Conservation (phyloP, 352 stramenopile genomes). For the Aphanomyces euteiches region DNA sequence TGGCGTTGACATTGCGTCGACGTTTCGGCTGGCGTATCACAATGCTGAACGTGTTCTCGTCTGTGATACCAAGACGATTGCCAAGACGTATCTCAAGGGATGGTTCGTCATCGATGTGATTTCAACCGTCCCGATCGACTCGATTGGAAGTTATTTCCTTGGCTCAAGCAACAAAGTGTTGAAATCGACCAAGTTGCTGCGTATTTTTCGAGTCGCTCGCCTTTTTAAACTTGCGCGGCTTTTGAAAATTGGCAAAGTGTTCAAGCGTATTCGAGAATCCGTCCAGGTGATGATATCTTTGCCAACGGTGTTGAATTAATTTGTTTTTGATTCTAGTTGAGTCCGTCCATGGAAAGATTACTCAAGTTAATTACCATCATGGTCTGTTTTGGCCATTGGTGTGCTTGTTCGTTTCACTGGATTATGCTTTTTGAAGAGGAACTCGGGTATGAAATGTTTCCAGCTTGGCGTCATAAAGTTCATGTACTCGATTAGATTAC, state of each 20-base stretch:
- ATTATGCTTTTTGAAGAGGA: conserved; percentile 64
- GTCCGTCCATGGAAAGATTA: conserved; percentile 62
- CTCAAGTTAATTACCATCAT: conserved; percentile 67
- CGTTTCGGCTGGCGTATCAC: conserved; percentile 82
- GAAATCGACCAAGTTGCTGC: conserved; percentile 7
- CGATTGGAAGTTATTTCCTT: conserved; percentile 36
- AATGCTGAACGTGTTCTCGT: conserved; percentile 72
- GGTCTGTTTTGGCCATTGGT: conserved; percentile 78
- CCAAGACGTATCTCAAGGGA: conserved; percentile 60
- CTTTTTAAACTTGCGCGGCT: conserved; percentile 28
- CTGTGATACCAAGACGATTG: conserved; percentile 54
- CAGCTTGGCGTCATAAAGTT: not conserved
- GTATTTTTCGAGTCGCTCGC: conserved; percentile 23
- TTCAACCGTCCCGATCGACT: conserved; percentile 75
- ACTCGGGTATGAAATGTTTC: conserved; percentile 44
- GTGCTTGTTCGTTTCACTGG: conserved; percentile 72
- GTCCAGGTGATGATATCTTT: conserved; percentile 43
- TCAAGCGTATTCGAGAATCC: conserved; percentile 53
- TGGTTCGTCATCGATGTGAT: conserved; percentile 82
- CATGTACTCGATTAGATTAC: conserved; percentile 41
- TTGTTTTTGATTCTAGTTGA: conserved; percentile 38
- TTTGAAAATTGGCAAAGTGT: conserved; percentile 29
- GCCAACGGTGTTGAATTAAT: not conserved
- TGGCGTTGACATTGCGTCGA: conserved; percentile 79
- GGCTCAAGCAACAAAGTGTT: not conserved